A percentile compares a stretch with the other conserved stretches of the same genome.
Conservation (phyloP, 352 stramenopile genomes). For the Phytophthora europaea region DNA sequence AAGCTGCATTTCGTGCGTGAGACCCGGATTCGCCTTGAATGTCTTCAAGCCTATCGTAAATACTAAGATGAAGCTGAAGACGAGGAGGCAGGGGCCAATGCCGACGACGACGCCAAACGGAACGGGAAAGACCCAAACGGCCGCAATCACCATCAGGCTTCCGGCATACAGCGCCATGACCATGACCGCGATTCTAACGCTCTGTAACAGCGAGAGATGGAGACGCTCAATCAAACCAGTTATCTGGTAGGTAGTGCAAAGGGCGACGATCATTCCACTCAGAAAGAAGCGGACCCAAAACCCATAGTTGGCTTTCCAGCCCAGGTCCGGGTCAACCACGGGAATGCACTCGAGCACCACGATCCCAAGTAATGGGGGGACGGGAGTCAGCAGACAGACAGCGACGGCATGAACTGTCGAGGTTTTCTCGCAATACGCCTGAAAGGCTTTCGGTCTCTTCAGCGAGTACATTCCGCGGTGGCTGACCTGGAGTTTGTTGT, state of each 20-base stretch:
- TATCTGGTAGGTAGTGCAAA: conserved; percentile 16
- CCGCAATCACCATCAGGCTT: conserved; percentile 24
- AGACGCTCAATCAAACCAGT: conserved; percentile 14
- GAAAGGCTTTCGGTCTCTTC: conserved; percentile 40
- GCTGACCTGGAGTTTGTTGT: conserved; percentile 32
- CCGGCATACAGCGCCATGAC: conserved; percentile 21
- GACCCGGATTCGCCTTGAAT: conserved; percentile 9
- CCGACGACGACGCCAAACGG: conserved; percentile 44
- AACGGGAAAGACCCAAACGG: conserved; percentile 44
- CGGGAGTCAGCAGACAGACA: conserved; percentile 3
- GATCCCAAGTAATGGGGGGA: conserved; percentile 16
- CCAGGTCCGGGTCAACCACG: conserved; percentile 10
- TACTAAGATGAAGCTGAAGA: conserved; percentile 18
- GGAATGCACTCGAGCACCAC: conserved; percentile 29
- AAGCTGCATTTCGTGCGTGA: conserved; percentile 11
- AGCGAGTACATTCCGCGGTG: conserved; percentile 47
- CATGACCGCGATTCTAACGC: conserved; percentile 2
- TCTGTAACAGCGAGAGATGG: conserved; percentile 7
- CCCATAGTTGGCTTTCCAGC: conserved; percentile 34
- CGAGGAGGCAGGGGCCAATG: conserved; percentile 14
- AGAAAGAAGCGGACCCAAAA: conserved; percentile 36
- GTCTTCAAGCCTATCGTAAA: conserved; percentile 15
- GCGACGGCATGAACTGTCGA: neutral
- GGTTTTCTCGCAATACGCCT: conserved; percentile 35
- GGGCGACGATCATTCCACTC: conserved; percentile 11